Base-by-base conservation (phyloP, 1,284 basidiomycete species). In the Microbotryomycetes sp. region DNA sequence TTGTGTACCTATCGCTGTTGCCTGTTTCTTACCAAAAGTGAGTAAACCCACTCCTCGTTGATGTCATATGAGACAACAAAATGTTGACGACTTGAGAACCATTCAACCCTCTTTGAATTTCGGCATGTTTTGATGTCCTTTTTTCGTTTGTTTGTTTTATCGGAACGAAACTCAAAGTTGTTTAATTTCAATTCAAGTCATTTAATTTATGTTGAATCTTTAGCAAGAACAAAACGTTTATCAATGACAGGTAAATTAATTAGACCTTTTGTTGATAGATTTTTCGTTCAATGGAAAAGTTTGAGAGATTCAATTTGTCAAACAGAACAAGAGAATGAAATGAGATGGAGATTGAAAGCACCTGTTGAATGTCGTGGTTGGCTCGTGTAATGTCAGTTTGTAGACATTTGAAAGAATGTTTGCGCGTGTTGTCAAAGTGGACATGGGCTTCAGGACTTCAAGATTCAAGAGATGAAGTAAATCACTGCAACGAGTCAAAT, bases 161-260 rank as follows among this genome's bases (percentile, higher is more conserved):
- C n/a, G n/a, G n/a, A n/a, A n/a, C n/a, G n/a, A n/a, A n/a, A n/a
- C n/a, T n/a, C n/a, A n/a, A n/a, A n/a, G n/a, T n/a, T n/a, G n/a
- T n/a, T n/a, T n/a, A n/a, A n/a, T n/a, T n/a, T n/a, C n/a, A n/a
- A n/a, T n/a, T n/a, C n/a, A n/a, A n/a, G n/a, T n/a, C n/a, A 79
- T 49, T 75, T 92, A 29, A 83, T 99, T 59, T 99, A 97, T 75
- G 80, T 97, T 49, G 96, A 98, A 76, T 93, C 92, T 0, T 96
- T 96, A 74, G 92, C 96, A 6, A 85, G 96, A 16, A 92, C 97
- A 6, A 80, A 78, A 30, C 81, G 82, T 0, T 80, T 97, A 22
- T 94, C 90, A 15, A 79, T 97, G 19, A 91, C 92, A 25, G 94
- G 86, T 28, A 89, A 83, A 71, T 77, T 98, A 49, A 79, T 97